These are phyloP conservation scores for Aschersonia sp. DNA, from an alignment of 2,329 filamentous ascomycete genomes.

Conservation along the genomic window DNA sequence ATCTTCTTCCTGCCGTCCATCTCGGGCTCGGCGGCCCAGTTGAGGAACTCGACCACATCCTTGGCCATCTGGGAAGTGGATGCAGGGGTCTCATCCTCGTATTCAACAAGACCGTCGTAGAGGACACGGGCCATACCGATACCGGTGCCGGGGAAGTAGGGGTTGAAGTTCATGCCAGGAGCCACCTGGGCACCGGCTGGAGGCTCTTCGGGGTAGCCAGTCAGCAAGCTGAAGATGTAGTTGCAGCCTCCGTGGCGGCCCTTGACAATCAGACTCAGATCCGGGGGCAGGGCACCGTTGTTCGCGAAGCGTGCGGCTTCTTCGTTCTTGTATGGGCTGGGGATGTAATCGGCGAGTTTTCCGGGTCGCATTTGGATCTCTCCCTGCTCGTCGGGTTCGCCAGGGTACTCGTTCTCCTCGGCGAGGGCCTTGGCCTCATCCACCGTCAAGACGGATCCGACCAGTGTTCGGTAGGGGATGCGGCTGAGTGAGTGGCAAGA, in stretches of 20 bases:
- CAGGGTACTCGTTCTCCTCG: slow-evolving; percentile 97
- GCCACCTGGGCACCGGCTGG: slow-evolving; percentile 77
- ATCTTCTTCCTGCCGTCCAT: slow-evolving; percentile 99
- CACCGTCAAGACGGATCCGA: slow-evolving; percentile 85
- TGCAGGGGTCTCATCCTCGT: slow-evolving; percentile 89
- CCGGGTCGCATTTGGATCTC: slow-evolving; percentile 97
- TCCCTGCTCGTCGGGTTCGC: slow-evolving; percentile 93
- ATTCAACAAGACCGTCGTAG: slow-evolving; percentile 94
- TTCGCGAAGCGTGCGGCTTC: slow-evolving; percentile 96
- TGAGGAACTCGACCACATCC: slow-evolving; percentile 96
- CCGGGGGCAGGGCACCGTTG: slow-evolving; percentile 92
- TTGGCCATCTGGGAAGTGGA: slow-evolving; percentile 99
- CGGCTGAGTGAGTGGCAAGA: slow-evolving; percentile 93
- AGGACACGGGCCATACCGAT: slow-evolving; percentile 98
- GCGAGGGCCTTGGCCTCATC: slow-evolving; percentile 96
- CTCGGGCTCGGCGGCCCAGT: slow-evolving; percentile 98
- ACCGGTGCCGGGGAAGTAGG: slow-evolving; percentile 97
- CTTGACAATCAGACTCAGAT: slow-evolving; percentile 97
- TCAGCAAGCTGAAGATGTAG: slow-evolving; percentile 96
- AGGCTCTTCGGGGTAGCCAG: slow-evolving; percentile 92
- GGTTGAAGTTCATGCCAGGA: slow-evolving; percentile 97
- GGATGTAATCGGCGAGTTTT: slow-evolving; percentile 97
- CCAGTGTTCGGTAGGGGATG: slow-evolving; percentile 83
- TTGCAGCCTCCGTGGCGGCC: slow-evolving; percentile 93
- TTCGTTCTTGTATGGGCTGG: slow-evolving; percentile 93